These are phyloP conservation scores for Zoysia pacifica DNA, from an alignment of 176 grass and related monocot species.

Conservation along the genomic window DNA sequence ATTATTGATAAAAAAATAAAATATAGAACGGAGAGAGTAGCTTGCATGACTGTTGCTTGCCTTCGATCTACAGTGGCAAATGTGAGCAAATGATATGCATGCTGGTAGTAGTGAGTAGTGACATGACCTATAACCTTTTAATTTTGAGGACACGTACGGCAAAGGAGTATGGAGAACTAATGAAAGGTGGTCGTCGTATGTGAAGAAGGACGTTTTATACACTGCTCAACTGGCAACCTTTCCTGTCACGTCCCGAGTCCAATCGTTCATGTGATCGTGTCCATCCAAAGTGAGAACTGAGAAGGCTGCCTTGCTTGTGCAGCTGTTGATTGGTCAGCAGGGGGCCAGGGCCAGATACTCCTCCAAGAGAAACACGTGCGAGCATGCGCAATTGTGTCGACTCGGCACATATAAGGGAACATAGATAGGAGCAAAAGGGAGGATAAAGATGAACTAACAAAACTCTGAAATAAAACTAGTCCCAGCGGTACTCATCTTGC, in stretches of 20 bases:
- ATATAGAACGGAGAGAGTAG: no score
- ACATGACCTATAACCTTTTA: no score
- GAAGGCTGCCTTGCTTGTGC: background rate
- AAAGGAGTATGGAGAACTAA: background rate
- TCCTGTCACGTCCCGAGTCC: slow-evolving; percentile 12
- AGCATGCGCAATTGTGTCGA: slow-evolving; percentile 22
- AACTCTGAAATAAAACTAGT: no score
- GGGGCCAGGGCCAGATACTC: background rate
- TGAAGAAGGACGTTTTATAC: background rate
- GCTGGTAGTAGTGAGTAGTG: no score
- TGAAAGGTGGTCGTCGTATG: background rate
- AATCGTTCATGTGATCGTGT: slow-evolving; percentile 23
- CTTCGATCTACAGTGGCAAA: no score
- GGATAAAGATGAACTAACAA: no score
- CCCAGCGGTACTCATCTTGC: no score
- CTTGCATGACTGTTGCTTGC: no score
- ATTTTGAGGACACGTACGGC: background rate
- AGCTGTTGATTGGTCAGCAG: slow-evolving; percentile 35
- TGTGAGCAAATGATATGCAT: background rate
- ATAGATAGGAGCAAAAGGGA: slow-evolving; percentile 7
- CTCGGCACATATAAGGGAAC: slow-evolving; percentile 43
- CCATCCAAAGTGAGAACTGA: slow-evolving; percentile 4
- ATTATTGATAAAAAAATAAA: no score
- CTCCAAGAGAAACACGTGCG: slow-evolving; percentile 20
- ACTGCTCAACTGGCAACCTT: background rate